Conservation (phyloP, 1,284 basidiomycete species). For the Ustilago bromivora region DNA sequence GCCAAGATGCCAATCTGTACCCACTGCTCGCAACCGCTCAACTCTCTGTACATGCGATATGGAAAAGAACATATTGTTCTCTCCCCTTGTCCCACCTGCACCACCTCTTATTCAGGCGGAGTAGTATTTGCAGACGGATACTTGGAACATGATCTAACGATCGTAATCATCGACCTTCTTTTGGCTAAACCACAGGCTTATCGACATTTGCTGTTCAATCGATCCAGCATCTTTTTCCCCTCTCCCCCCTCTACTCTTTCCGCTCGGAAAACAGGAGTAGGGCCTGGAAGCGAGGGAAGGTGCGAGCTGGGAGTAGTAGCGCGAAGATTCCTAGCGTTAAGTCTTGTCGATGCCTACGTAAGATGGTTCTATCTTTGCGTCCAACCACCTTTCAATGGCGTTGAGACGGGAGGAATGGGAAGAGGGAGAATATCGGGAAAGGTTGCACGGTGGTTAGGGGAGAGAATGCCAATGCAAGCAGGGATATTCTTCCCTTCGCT, state of each 20-base stretch:
- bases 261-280: neutral
- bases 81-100: constrained; percentile 67
- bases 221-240: constrained; percentile 62
- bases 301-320: constrained; percentile 7
- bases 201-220: constrained; percentile 88
- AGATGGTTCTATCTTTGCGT: constrained; percentile 56
- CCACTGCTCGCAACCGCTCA: constrained; percentile 39
- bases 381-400: constrained; percentile 67
- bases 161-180: constrained; percentile 84
- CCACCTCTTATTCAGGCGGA: neutral
- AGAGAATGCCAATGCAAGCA: constrained; percentile 19
- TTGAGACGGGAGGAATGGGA: no score
- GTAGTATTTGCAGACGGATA: constrained; percentile 81
- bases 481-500: constrained; percentile 35
- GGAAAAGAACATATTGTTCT: constrained; percentile 47
- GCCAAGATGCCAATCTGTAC: constrained; percentile 49
- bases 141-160: constrained; percentile 85
- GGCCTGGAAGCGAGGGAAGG: neutral
- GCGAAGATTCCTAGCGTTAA: constrained; percentile 26
- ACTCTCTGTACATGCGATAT: constrained; percentile 46
- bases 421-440: neutral
- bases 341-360: constrained; percentile 49
- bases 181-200: constrained; percentile 88
- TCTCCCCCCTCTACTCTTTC: neutral
- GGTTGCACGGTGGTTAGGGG: neutral